Conservation (phyloP, 768 basidiomycete species). For the Termitomyces sp. region DNA sequence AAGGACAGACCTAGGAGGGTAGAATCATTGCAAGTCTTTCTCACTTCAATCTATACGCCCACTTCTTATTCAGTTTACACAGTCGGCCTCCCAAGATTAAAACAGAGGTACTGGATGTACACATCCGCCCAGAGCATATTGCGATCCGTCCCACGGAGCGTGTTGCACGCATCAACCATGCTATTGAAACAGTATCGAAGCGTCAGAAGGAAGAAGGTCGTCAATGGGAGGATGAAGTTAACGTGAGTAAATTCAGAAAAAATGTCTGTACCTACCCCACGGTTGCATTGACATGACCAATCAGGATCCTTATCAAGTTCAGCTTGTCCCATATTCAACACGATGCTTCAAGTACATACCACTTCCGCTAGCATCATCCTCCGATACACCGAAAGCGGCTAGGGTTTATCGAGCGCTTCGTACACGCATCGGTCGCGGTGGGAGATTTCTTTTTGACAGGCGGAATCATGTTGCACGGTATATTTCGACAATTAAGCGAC, state of each 20-base stretch:
- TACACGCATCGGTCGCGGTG: conserved; percentile 76
- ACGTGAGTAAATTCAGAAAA: conserved; percentile 41
- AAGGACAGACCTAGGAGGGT: not conserved
- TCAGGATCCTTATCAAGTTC: conserved; percentile 68
- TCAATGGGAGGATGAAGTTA: conserved; percentile 82
- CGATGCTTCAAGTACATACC: conserved; percentile 53
- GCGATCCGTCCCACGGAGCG: conserved; percentile 63
- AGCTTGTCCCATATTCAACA: conserved; percentile 47
- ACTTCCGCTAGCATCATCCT: not conserved
- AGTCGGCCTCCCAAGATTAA: not conserved
- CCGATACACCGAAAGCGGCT: conserved; percentile 18
- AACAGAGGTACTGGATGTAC: not conserved
- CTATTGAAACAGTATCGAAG: conserved; percentile 53
- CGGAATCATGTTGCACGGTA: conserved; percentile 30
- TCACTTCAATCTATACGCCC: not conserved
- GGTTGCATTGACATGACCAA: not conserved
- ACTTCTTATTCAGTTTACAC: not conserved
- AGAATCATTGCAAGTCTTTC: not conserved
- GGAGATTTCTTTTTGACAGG: conserved; percentile 72
- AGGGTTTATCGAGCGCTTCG: conserved; percentile 47
- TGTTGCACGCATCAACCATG: conserved; percentile 46
- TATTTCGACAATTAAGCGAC: not conserved
- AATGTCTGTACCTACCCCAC: not conserved
- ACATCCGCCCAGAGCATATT: conserved; percentile 5
- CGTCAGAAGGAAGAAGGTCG: conserved; percentile 68